phyloP scores from a whole-genome alignment of 192 early-diverging fungal species.

The Rhizoclosmatium globosum region DNA sequence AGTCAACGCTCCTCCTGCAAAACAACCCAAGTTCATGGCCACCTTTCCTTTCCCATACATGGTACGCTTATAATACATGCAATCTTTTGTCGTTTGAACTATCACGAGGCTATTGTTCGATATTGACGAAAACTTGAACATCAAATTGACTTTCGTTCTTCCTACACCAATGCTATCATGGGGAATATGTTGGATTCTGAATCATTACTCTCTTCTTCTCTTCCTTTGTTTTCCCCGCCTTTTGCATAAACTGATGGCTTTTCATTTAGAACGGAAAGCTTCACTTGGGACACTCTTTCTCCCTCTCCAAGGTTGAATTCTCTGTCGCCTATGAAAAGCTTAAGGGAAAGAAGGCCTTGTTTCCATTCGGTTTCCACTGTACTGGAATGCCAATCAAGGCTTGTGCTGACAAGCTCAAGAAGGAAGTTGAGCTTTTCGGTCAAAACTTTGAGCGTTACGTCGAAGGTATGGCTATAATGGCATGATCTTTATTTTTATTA shows the following conservation, averaged over 20 bases:
- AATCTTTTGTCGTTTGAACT: constrained; percentile 28
- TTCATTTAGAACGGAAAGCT: constrained; percentile 55
- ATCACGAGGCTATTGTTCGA: too few relatives aligned
- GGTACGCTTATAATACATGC: constrained; percentile 65
- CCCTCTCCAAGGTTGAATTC: constrained; percentile 95
- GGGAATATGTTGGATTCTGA: too few relatives aligned
- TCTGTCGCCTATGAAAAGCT: constrained; percentile 93
- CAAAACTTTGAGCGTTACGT: constrained; percentile 68
- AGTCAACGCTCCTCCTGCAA: constrained; percentile 78
- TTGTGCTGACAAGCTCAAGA: constrained; percentile 85
- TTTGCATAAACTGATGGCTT: too few relatives aligned
- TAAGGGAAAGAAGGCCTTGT: constrained; percentile 89
- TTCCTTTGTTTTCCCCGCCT: too few relatives aligned
- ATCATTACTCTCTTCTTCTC: too few relatives aligned
- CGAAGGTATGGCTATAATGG: constrained; percentile 1
- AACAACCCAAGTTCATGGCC: constrained; percentile 91
- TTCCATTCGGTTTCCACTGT: constrained; percentile 97
- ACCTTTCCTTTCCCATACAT: constrained; percentile 98
- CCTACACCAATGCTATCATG: too few relatives aligned
- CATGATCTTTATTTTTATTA: not conserved
- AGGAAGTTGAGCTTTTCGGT: constrained; percentile 87
- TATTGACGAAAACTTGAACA: too few relatives aligned
- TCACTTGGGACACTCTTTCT: constrained; percentile 97
- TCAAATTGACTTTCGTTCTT: too few relatives aligned
- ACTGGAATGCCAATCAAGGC: constrained; percentile 99